Conservation (phyloP, 192 early-diverging fungal genomes). For the Ambispora gerdemannii region DNA sequence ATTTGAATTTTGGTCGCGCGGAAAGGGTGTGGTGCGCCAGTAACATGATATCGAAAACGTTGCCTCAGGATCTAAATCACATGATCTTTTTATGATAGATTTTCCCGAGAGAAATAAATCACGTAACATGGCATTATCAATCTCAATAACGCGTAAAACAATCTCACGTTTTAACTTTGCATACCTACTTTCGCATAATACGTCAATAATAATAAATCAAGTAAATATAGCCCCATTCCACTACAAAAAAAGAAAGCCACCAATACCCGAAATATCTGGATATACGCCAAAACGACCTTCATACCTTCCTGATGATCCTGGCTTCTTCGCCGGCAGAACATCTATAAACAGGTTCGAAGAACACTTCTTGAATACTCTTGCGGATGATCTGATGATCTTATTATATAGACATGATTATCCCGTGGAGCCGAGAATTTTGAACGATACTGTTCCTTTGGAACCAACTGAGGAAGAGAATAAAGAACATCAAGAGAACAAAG, state of each 20-base stretch:
- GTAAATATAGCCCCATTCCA: background rate
- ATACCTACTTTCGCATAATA: too few relatives aligned
- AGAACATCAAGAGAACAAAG: slow-evolving; percentile 20
- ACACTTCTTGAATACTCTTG: slow-evolving; percentile 47
- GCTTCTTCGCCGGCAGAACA: slow-evolving; percentile 21
- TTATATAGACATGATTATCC: slow-evolving; percentile 49
- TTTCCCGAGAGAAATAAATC: too few relatives aligned
- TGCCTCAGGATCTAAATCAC: too few relatives aligned
- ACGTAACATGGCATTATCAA: too few relatives aligned
- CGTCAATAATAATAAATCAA: background rate
- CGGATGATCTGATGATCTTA: slow-evolving; percentile 55
- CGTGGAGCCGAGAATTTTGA: slow-evolving; percentile 38
- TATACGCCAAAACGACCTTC: background rate
- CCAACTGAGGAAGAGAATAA: slow-evolving; percentile 35
- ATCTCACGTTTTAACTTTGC: too few relatives aligned
- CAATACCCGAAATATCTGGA: background rate
- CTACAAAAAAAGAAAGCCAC: background rate
- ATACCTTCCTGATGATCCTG: background rate
- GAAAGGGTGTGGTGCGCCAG: too few relatives aligned
- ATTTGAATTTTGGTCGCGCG: too few relatives aligned
- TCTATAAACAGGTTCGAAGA: slow-evolving; percentile 44
- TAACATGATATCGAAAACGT: too few relatives aligned
- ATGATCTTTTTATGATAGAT: too few relatives aligned
- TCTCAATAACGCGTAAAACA: too few relatives aligned
- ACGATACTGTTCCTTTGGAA: too few relatives aligned